Percentiles rank a stretch among this genome's conserved stretches.
Conservation (phyloP, 2,329 filamentous ascomycete species). For the Chaetomiaceae sp. region DNA sequence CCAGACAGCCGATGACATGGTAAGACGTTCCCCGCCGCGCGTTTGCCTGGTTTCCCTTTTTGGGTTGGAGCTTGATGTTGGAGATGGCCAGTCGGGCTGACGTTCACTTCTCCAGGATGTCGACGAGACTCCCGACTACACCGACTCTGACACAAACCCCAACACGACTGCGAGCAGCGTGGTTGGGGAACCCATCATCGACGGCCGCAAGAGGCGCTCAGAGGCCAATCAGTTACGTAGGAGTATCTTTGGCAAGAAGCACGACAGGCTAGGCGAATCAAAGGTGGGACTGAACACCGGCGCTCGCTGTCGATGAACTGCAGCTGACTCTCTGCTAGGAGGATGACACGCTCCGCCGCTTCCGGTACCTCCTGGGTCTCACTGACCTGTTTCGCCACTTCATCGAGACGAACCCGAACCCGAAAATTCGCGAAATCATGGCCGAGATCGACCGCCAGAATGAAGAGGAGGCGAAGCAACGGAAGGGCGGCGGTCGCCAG, state of each 20-base stretch:
- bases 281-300: conserved; percentile 57
- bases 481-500: conserved; percentile 72
- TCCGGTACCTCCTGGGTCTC: conserved; percentile 88
- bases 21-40: conserved; percentile 26
- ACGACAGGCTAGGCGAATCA: conserved; percentile 83
- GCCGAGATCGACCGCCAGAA: conserved; percentile 92
- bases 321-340: conserved; percentile 51
- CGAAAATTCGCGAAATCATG: conserved; percentile 90
- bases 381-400: conserved; percentile 98
- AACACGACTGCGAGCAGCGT: conserved; percentile 79
- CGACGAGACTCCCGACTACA: conserved; percentile 63
- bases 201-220: conserved; percentile 80
- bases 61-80: not conserved
- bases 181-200: conserved; percentile 65
- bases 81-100: conserved; percentile 15
- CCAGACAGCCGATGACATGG: conserved; percentile 44
- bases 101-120: conserved; percentile 44
- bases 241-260: conserved; percentile 91
- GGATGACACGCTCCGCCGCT: conserved; percentile 90
- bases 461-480: conserved; percentile 63
- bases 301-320: not conserved
- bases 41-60: not conserved
- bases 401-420: conserved; percentile 95
- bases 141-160: conserved; percentile 62
- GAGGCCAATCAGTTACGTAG: conserved; percentile 87